phyloP scores from a whole-genome alignment of 805 yeast genomes.

The Wickerhamiella slavikovae region DNA sequence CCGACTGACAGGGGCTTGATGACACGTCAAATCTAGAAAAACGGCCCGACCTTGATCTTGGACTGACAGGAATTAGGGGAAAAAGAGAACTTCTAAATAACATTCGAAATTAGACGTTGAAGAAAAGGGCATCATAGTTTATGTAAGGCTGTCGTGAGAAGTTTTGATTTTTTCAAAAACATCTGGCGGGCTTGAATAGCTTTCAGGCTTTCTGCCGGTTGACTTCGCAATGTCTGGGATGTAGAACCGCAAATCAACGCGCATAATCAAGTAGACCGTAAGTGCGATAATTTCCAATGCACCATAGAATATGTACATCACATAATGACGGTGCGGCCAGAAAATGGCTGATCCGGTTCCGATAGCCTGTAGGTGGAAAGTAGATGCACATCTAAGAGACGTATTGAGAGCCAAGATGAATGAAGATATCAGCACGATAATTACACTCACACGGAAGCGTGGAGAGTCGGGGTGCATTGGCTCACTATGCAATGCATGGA shows the following conservation, averaged over 20 bases:
- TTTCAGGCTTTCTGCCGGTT: constrained; percentile 4
- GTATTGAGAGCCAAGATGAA: constrained; percentile 12
- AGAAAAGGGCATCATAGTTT: too few relatives aligned
- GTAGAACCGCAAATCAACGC: constrained; percentile 62
- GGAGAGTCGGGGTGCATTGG: constrained; percentile 20
- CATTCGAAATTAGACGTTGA: too few relatives aligned
- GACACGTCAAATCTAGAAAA: too few relatives aligned
- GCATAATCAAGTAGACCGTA: constrained; percentile 33
- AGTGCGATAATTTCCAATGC: constrained; percentile 39
- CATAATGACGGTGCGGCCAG: constrained; percentile 32
- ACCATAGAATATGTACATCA: constrained; percentile 53
- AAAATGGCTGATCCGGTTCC: constrained; percentile 14
- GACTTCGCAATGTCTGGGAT: constrained; percentile 33
- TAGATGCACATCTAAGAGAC: constrained; percentile 17
- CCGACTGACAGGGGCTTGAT: too few relatives aligned
- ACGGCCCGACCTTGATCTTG: too few relatives aligned
- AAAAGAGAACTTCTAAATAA: too few relatives aligned
- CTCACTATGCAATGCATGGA: constrained; percentile 29
- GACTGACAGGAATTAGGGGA: too few relatives aligned
- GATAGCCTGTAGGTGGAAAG: constrained; percentile 10
- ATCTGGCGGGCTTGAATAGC: too few relatives aligned
- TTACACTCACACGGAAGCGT: constrained; percentile 23
- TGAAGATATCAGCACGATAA: constrained; percentile 11
- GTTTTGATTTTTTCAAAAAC: too few relatives aligned
- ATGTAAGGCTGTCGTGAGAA: too few relatives aligned